Conservation (phyloP, 2,329 filamentous ascomycete species). For the Colletotrichum eremochloae region DNA sequence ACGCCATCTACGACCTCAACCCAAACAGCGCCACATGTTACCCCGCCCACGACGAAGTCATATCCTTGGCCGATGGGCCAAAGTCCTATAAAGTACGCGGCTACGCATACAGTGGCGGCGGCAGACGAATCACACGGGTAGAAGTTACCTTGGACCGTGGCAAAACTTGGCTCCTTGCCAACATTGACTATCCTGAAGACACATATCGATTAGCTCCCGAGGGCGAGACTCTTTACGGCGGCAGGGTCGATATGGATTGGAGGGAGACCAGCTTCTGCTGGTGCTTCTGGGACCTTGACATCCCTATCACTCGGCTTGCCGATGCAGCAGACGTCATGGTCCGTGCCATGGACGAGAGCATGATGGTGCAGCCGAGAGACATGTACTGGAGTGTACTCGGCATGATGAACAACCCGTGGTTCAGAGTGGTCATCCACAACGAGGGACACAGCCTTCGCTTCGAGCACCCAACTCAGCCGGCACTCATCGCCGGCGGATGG, state of each 20-base stretch:
- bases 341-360: slow-evolving; percentile 89
- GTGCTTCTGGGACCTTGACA: slow-evolving; percentile 88
- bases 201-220: slow-evolving; percentile 76
- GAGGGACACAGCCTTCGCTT: slow-evolving; percentile 76
- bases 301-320: slow-evolving; percentile 73
- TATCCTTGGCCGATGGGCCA: slow-evolving; percentile 59
- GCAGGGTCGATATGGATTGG: slow-evolving; percentile 84
- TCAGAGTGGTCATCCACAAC: slow-evolving; percentile 80
- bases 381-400: slow-evolving; percentile 97
- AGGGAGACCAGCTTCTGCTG: slow-evolving; percentile 88
- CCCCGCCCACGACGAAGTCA: slow-evolving; percentile 81
- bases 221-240: slow-evolving; percentile 77
- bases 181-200: slow-evolving; percentile 88
- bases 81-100: slow-evolving; percentile 76
- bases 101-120: slow-evolving; percentile 91
- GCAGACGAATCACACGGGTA: slow-evolving; percentile 84
- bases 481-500: slow-evolving; percentile 84
- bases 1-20: slow-evolving; percentile 93
- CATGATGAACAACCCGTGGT: slow-evolving; percentile 99
- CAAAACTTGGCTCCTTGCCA: slow-evolving; percentile 81
- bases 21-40: slow-evolving; percentile 86
- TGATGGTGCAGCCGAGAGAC: slow-evolving; percentile 88
- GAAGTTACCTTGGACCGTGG: slow-evolving; percentile 89
- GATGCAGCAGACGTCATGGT: slow-evolving; percentile 81
- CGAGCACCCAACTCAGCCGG: slow-evolving; percentile 89